A percentile compares a stretch with the other conserved stretches of the same genome.
phyloP scores from a whole-genome alignment of 176 grass and related monocot genomes.

The Sorghum bicolor region DNA sequence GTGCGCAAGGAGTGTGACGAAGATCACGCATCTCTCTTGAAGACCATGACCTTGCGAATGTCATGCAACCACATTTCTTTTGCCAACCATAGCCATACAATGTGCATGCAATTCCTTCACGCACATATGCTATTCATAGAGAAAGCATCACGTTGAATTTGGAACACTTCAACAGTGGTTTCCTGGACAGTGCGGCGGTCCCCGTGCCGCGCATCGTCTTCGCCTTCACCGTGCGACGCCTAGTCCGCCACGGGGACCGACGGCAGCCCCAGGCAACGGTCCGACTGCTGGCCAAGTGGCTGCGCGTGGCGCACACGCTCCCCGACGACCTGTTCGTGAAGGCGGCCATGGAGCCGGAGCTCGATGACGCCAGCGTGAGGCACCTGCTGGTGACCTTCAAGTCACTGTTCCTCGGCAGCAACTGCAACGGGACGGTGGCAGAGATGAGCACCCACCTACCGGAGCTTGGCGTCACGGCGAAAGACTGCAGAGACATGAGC shows the following conservation, averaged over 20 bases:
- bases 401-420: constrained; percentile 63
- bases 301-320: constrained; percentile 51
- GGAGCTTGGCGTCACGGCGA: constrained; percentile 31
- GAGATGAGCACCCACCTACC: constrained; percentile 28
- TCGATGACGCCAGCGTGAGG: not conserved
- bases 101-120: too few species aligned
- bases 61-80: too few species aligned
- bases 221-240: constrained; percentile 36
- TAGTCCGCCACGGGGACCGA: not conserved
- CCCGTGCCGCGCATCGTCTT: constrained; percentile 47
- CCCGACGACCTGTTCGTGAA: constrained; percentile 58
- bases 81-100: too few species aligned
- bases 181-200: constrained; percentile 64
- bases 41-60: too few species aligned
- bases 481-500: constrained; percentile 58
- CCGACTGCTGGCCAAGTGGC: constrained; percentile 53
- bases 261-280: not conserved
- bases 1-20: too few species aligned
- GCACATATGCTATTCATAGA: too few species aligned
- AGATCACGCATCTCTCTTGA: too few species aligned
- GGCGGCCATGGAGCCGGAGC: constrained; percentile 27
- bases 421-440: constrained; percentile 31
- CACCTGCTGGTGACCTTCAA: constrained; percentile 41
- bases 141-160: too few species aligned
- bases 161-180: too few species aligned